Evolutionary conservation across 495 filamentous ascomycete species (phyloP).

Genomic region (Alectoria sarmentosa): DNA sequence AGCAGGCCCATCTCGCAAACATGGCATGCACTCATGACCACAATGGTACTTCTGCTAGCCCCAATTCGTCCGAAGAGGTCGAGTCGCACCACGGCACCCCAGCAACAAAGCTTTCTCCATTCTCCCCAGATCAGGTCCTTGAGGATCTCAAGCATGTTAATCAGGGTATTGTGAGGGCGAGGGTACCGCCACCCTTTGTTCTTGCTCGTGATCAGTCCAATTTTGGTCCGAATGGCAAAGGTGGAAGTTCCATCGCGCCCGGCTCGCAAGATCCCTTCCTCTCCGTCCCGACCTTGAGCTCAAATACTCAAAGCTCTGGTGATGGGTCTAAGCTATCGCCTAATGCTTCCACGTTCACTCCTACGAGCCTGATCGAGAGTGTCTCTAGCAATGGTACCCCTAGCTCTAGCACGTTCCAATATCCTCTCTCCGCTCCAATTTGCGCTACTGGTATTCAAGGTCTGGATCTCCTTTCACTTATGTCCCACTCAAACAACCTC

Average conservation of each 20-base stretch:
- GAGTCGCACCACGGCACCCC: conserved; percentile 55
- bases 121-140: conserved; percentile 52
- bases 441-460: not conserved
- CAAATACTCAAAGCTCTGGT: conserved; percentile 12
- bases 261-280: conserved; percentile 28
- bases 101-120: conserved; percentile 53
- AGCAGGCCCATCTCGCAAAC: not conserved
- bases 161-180: conserved; percentile 16
- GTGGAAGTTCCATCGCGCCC: conserved; percentile 4
- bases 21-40: conserved; percentile 16
- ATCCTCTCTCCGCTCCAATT: not conserved
- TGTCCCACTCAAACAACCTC: not conserved
- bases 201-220: conserved; percentile 20
- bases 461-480: not conserved
- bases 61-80: conserved; percentile 50
- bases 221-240: conserved; percentile 9
- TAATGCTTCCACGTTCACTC: conserved; percentile 35
- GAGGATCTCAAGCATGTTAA: conserved; percentile 5
- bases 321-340: conserved; percentile 30
- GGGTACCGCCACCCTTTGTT: conserved; percentile 25
- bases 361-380: conserved; percentile 25
- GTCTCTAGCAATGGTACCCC: conserved; percentile 14
- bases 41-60: conserved; percentile 37
- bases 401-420: not conserved
- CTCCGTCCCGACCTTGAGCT: conserved; percentile 7